Evolutionary conservation across 208 protist genomes (phyloP).

Genomic region (Acanthamoeba healyi): DNA sequence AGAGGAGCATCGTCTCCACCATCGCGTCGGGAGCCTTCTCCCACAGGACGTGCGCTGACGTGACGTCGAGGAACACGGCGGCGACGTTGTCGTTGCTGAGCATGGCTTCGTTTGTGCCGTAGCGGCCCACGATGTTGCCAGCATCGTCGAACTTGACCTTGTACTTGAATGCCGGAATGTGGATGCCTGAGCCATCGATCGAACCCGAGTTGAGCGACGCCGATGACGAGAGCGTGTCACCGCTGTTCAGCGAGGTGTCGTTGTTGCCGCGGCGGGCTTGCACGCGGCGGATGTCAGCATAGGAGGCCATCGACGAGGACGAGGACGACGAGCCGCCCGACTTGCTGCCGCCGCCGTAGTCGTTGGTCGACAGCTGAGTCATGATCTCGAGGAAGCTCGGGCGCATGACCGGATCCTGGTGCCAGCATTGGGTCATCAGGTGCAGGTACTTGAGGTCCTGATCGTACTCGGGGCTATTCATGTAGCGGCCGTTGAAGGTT

Average conservation of each 20-base stretch:
- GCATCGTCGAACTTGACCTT: conserved; percentile 15
- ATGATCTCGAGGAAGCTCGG: conserved; percentile 60
- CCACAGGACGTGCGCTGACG: conserved; percentile 30
- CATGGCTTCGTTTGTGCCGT: not conserved
- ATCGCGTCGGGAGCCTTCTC: not conserved
- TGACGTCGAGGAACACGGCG: conserved; percentile 28
- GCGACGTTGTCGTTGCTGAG: not conserved
- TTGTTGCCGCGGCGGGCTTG: not conserved
- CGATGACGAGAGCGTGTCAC: not conserved
- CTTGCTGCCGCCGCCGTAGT: conserved; percentile 1
- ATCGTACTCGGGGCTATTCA: conserved; percentile 35
- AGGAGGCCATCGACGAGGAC: conserved; percentile 24
- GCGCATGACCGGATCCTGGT: conserved; percentile 1
- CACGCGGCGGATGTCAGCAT: not conserved
- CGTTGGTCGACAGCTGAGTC: conserved; percentile 23
- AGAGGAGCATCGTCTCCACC: conserved; percentile 38
- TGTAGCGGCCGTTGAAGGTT: not conserved
- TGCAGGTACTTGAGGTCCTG: conserved; percentile 43
- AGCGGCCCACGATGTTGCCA: conserved; percentile 2
- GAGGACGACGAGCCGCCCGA: conserved; percentile 11
- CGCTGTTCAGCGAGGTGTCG: not conserved
- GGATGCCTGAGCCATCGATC: not conserved
- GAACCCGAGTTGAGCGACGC: not conserved
- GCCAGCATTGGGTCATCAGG: conserved; percentile 59
- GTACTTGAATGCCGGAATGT: conserved; percentile 6